Conservation (phyloP, 2,329 filamentous ascomycete species). For the Scytalidium lignicola region DNA sequence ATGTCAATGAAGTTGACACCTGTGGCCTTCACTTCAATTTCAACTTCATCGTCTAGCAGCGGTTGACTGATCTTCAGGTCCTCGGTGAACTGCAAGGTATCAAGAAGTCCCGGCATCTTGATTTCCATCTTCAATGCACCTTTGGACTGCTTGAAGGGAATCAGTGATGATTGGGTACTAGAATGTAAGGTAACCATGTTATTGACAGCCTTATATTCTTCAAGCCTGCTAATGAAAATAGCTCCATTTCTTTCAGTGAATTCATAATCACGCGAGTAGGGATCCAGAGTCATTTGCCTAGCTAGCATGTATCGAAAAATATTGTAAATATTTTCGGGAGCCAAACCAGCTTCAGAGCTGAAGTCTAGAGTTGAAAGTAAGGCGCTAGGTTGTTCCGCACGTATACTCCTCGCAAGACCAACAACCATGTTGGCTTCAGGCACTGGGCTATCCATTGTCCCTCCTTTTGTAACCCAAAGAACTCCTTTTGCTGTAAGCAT, state of each 20-base stretch:
- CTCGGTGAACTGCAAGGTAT: slow-evolving; percentile 8
- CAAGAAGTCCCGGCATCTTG: slow-evolving; percentile 6
- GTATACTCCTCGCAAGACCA: slow-evolving; percentile 7
- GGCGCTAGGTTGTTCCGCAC: slow-evolving; percentile 7
- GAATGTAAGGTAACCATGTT: not conserved
- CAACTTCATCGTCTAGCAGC: slow-evolving; percentile 24
- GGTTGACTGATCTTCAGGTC: slow-evolving; percentile 7
- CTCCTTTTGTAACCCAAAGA: slow-evolving; percentile 1
- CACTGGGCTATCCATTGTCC: slow-evolving; percentile 17
- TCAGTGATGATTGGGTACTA: slow-evolving; percentile 16
- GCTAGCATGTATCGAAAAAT: not conserved
- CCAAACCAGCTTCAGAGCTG: not conserved
- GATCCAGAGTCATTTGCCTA: not conserved
- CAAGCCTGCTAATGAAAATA: slow-evolving; percentile 19
- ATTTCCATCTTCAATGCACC: not conserved
- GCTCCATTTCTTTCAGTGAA: slow-evolving; percentile 26
- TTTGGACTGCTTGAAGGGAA: slow-evolving; percentile 11
- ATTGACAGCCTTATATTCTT: slow-evolving; percentile 23
- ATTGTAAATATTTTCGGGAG: not conserved
- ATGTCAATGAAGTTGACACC: slow-evolving; percentile 43
- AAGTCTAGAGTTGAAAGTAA: slow-evolving; percentile 12
- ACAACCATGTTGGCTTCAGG: slow-evolving; percentile 7
- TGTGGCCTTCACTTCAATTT: slow-evolving; percentile 29
- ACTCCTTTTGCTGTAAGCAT: not conserved
- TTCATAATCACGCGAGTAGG: slow-evolving; percentile 17